These are phyloP conservation scores for Corchorus olitorius DNA, from an alignment of 345 rosid genomes.

Conservation along the genomic window DNA sequence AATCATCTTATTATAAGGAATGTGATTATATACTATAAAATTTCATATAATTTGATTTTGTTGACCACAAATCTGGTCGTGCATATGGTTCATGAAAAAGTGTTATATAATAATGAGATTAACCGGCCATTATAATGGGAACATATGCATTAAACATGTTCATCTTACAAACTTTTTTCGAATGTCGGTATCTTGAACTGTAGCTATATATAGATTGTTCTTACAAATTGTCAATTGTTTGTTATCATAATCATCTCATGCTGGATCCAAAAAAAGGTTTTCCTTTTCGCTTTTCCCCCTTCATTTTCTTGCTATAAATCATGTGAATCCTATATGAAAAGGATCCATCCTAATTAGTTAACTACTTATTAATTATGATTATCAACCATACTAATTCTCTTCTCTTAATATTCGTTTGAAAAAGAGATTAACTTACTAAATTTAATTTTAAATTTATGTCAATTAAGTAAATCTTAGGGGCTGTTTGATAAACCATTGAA, in stretches of 20 bases:
- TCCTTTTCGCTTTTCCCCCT: neutral
- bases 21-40: too few relatives aligned
- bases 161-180: neutral
- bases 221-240: neutral
- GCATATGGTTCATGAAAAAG: too few relatives aligned
- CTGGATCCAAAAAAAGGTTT: neutral
- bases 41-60: too few relatives aligned
- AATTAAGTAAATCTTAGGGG: too few relatives aligned
- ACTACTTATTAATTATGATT: neutral
- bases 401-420: too few relatives aligned
- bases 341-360: neutral
- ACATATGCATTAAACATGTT: neutral
- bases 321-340: conserved; percentile 2
- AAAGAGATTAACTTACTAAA: too few relatives aligned
- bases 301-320: neutral
- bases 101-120: neutral
- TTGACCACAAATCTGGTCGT: too few relatives aligned
- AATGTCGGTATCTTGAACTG: neutral
- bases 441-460: too few relatives aligned
- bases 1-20: too few relatives aligned
- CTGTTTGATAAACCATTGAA: too few relatives aligned
- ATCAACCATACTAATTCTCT: too few relatives aligned
- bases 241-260: neutral
- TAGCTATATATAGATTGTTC: neutral
- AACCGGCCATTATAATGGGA: neutral